Conservation (phyloP, 805 yeast species). For the Millerozyma acaciae region DNA sequence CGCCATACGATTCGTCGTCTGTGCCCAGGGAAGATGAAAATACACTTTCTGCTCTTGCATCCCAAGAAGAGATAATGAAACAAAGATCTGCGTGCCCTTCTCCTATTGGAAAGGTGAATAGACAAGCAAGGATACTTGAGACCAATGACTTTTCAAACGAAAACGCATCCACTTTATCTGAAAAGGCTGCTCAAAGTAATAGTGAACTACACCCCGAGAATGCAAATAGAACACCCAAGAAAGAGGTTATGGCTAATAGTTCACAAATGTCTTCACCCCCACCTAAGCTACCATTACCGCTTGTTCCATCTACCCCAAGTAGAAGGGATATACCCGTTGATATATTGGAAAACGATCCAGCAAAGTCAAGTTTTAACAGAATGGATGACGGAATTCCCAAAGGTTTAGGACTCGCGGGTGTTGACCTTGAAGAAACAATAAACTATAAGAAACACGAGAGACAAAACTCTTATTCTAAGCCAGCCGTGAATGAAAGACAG, state of each 20-base stretch:
- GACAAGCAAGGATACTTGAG: constrained; percentile 45
- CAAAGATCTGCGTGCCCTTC: constrained; percentile 31
- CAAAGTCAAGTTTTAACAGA: constrained; percentile 5
- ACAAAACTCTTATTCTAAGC: constrained; percentile 3
- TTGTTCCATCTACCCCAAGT: constrained; percentile 21
- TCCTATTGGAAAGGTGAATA: constrained; percentile 40
- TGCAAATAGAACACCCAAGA: constrained; percentile 16
- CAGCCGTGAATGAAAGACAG: constrained; percentile 2
- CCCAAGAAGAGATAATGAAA: constrained; percentile 15
- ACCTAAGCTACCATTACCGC: constrained; percentile 25
- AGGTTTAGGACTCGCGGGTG: constrained; percentile 39
- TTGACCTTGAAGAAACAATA: constrained; percentile 18
- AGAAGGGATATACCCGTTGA: constrained; percentile 8
- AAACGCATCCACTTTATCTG: background rate
- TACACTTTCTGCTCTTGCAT: constrained; percentile 6
- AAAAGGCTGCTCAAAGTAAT: constrained; percentile 7
- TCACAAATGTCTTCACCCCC: constrained; percentile 32
- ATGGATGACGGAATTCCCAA: constrained; percentile 19
- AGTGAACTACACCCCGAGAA: constrained; percentile 7
- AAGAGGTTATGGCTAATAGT: constrained; percentile 3
- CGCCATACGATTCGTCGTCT: constrained; percentile 3
- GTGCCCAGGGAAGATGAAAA: constrained; percentile 3
- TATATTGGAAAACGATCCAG: constrained; percentile 7
- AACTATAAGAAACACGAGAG: background rate
- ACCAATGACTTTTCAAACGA: constrained; percentile 21